Conservation (phyloP, 2,329 filamentous ascomycete species). For the Plectosphaerella plurivora region DNA sequence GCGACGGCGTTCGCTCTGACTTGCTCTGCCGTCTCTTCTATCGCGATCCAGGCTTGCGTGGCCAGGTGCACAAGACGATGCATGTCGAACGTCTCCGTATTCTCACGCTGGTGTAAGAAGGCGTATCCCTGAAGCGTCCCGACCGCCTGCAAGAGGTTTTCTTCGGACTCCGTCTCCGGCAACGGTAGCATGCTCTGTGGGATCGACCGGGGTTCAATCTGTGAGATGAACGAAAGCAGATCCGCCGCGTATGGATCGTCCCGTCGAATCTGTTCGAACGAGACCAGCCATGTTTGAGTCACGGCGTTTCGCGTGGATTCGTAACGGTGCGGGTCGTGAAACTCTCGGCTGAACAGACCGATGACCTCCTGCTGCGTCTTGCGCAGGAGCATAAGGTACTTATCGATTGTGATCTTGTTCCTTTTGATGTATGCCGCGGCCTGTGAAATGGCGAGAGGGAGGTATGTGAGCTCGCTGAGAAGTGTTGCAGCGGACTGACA, state of each 20-base stretch:
- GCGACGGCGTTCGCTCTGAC: background rate
- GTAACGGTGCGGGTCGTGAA: slow-evolving; percentile 25
- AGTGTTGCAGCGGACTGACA: slow-evolving; percentile 3
- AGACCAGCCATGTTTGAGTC: slow-evolving; percentile 29
- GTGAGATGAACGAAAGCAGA: slow-evolving; percentile 30
- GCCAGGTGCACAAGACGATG: slow-evolving; percentile 22
- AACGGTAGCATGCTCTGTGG: slow-evolving; percentile 23
- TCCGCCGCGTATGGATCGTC: slow-evolving; percentile 22
- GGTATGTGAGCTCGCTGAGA: slow-evolving; percentile 25
- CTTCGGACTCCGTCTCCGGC: slow-evolving; percentile 7
- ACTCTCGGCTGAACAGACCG: slow-evolving; percentile 24
- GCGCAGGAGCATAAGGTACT: slow-evolving; percentile 24
- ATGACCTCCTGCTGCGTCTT: slow-evolving; percentile 21
- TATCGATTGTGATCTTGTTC: slow-evolving; percentile 13
- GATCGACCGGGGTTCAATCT: slow-evolving; percentile 28
- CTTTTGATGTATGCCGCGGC: slow-evolving; percentile 31
- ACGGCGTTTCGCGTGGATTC: slow-evolving; percentile 23
- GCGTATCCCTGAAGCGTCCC: slow-evolving; percentile 19
- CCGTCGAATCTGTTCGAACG: slow-evolving; percentile 30
- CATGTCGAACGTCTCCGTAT: slow-evolving; percentile 19
- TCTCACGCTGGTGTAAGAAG: slow-evolving; percentile 15
- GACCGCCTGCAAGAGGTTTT: slow-evolving; percentile 15
- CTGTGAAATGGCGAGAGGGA: slow-evolving; percentile 35
- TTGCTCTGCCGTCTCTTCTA: background rate
- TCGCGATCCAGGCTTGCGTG: slow-evolving; percentile 13